phyloP scores from a whole-genome alignment of 768 basidiomycete genomes.

The Lactarius hatsudake region DNA sequence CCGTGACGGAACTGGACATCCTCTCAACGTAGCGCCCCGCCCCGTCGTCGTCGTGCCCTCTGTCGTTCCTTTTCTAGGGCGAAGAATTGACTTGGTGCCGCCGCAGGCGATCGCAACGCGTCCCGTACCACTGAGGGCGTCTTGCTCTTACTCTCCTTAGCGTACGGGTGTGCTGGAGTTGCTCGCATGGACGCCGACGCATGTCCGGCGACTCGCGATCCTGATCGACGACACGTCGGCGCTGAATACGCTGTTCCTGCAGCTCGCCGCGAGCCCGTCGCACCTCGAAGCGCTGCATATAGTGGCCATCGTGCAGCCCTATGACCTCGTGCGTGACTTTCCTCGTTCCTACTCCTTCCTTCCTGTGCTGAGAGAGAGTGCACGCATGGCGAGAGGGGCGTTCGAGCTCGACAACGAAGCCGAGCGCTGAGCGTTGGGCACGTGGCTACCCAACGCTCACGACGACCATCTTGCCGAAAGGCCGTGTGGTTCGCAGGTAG shows the following conservation, averaged over 20 bases:
- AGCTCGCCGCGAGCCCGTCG: conserved; percentile 47
- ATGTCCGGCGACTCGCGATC: conserved; percentile 51
- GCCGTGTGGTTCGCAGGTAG: conserved; percentile 48
- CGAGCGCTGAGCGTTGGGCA: conserved; percentile 50
- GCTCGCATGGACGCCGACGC: conserved; percentile 38
- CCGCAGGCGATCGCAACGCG: conserved; percentile 44
- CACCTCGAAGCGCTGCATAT: conserved; percentile 59
- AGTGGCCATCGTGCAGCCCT: conserved; percentile 51
- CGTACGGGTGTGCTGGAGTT: conserved; percentile 44
- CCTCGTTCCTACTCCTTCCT: not conserved
- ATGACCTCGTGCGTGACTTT: conserved; percentile 42
- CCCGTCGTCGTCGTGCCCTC: too few species aligned
- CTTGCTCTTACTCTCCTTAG: conserved; percentile 51
- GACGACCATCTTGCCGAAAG: conserved; percentile 62
- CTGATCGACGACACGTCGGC: conserved; percentile 52
- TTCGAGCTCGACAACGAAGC: conserved; percentile 40
- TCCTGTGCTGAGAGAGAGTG: conserved; percentile 1
- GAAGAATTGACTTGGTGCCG: too few species aligned
- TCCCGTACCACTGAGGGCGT: conserved; percentile 42
- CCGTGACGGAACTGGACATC: conserved; percentile 41
- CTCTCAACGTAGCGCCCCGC: conserved; percentile 31
- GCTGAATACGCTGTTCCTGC: conserved; percentile 42
- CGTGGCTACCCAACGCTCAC: conserved; percentile 55
- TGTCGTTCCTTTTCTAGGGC: too few species aligned
- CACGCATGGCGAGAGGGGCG: conserved; percentile 43